Conservation (phyloP, 129 eudicot species). For the Deinandra increscens region DNA sequence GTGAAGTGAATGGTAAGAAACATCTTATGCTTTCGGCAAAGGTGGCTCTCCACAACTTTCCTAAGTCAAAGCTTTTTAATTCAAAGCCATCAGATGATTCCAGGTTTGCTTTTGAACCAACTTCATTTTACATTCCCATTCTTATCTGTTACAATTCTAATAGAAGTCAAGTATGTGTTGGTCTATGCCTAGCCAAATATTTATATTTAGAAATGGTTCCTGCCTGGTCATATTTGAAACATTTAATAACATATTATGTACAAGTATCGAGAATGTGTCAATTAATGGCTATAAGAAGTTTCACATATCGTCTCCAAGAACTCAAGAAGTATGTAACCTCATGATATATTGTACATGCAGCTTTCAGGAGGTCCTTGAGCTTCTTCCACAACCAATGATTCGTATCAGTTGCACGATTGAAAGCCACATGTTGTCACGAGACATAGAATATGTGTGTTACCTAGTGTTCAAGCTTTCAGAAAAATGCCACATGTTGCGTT, state of each 20-base stretch:
- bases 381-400: not conserved
- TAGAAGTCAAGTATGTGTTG: too few relatives aligned
- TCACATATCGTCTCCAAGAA: not conserved
- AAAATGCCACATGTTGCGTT: not conserved
- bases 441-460: conserved; percentile 17
- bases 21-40: conserved; percentile 15
- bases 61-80: not conserved
- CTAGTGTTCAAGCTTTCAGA: conserved; percentile 22
- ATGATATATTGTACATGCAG: not conserved
- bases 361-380: conserved; percentile 6
- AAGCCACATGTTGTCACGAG: conserved; percentile 6
- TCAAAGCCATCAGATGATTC: not conserved
- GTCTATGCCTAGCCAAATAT: too few relatives aligned
- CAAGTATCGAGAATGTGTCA: too few relatives aligned
- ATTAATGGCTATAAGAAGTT: too few relatives aligned
- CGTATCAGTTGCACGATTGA: not conserved
- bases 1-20: not conserved
- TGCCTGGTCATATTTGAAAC: too few relatives aligned
- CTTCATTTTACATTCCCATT: not conserved
- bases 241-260: too few relatives aligned
- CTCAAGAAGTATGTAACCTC: not conserved
- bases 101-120: not conserved
- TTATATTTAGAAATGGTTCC: too few relatives aligned
- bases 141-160: too few relatives aligned
- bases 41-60: not conserved